Base-by-base conservation (phyloP, 305 asterid genomes). In the Rubia occidens region DNA sequence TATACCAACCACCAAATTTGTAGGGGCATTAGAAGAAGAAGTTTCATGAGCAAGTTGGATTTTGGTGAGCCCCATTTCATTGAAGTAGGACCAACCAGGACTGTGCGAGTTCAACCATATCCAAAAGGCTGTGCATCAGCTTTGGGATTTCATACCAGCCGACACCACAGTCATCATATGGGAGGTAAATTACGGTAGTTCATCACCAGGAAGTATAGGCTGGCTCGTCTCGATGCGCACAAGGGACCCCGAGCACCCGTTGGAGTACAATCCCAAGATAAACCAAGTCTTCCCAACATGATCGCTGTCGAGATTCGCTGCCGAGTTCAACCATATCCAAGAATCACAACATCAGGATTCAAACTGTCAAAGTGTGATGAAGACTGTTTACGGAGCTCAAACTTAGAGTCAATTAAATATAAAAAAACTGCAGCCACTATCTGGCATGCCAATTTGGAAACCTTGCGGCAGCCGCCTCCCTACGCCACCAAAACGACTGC, bases 371-470 rank as follows among this genome's bases (percentile, higher is more conserved):
- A 47, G 2, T 21, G 11, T 21, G 35, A 21, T 51, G 15, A 15
- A 51, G 58, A 51, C 56, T 51, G 56, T 4, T 49, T 3, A 51
- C 56, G 4, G 42, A 35, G 43, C 13, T 15, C 32, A 55, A 67
- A 0, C 42, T 53, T 68, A 20, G 17, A 47, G 14, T 47, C 14
- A 47, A 11, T 45, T 45, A 15, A 45, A 45, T 45, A n/a, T n/a
- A n/a, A n/a, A 11, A 47, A 47, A 47, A 47, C 53, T 47, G 53
- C n/a, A 8, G 13, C 13, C 13, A 43, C 64, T 54, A 29, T 11
- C 4, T 68, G 43, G 76, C 76, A 55, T 56, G 72, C 71, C 76
- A 66, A 59, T n/a, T 29, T 73, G 60, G 76, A 73, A 73, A 7
- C 11, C 20, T 37, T 42, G 21, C 44, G 43, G 32, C 18, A 63